Percentiles rank a stretch among this genome's conserved stretches.
These are phyloP conservation scores for Nemania sp. DNA, from an alignment of 2,329 filamentous ascomycete species.

Conservation along the genomic window DNA sequence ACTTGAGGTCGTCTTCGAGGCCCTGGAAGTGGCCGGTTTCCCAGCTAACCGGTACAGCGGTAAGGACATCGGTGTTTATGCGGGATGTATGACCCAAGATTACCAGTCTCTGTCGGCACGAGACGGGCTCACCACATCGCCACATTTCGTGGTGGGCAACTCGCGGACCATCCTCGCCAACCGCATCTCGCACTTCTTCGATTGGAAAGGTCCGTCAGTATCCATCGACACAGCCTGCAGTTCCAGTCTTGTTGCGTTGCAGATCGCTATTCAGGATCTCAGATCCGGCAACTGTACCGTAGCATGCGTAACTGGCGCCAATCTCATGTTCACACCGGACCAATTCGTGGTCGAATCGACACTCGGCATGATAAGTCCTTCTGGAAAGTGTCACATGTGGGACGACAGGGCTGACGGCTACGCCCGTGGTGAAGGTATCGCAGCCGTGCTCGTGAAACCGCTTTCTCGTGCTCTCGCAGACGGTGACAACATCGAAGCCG, in stretches of 20 bases:
- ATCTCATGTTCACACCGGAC: conserved; percentile 48
- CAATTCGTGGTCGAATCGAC: conserved; percentile 48
- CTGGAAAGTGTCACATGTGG: conserved; percentile 51
- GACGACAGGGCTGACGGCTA: conserved; percentile 59
- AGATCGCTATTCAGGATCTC: conserved; percentile 46
- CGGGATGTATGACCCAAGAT: conserved; percentile 41
- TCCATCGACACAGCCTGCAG: conserved; percentile 49
- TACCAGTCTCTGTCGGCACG: conserved; percentile 37
- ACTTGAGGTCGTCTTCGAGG: conserved; percentile 43
- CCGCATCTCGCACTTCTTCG: conserved; percentile 46
- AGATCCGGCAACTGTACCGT: conserved; percentile 45
- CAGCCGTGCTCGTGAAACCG: conserved; percentile 55
- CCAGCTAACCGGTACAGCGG: conserved; percentile 34
- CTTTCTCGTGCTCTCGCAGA: conserved; percentile 54
- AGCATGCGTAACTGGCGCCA: conserved; percentile 49
- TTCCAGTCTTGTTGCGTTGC: conserved; percentile 43
- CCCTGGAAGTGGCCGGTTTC: conserved; percentile 41
- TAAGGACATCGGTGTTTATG: conserved; percentile 37
- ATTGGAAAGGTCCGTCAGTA: conserved; percentile 44
- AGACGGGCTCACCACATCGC: conserved; percentile 35
- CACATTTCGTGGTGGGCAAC: conserved; percentile 42
- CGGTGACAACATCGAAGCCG: conserved; percentile 49
- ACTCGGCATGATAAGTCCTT: conserved; percentile 50
- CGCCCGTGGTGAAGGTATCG: conserved; percentile 59
- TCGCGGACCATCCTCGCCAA: conserved; percentile 43